Evolutionary conservation across 208 protist species (phyloP).

Genomic region (Acanthamoeba sp.): DNA sequence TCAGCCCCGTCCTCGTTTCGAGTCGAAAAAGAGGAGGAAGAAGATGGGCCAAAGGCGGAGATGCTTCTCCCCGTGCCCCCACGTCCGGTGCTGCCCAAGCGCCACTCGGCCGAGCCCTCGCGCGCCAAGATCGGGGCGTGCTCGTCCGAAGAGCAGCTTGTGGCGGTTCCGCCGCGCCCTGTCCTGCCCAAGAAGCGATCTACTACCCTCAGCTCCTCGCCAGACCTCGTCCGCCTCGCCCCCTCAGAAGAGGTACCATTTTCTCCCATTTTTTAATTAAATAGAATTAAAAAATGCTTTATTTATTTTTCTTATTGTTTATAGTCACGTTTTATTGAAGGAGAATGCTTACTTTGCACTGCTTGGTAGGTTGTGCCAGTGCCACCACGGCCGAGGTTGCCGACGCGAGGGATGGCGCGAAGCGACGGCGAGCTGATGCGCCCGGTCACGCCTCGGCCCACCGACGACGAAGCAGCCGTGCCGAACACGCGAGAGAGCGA

Average conservation of each 20-base stretch:
- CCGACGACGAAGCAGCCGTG: not conserved
- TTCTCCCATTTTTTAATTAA: not conserved
- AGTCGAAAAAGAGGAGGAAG: not conserved
- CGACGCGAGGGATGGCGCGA: not conserved
- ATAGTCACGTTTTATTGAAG: not conserved
- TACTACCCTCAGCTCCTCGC: not conserved
- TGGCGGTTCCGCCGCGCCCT: not conserved
- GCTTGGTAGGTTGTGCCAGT: not conserved
- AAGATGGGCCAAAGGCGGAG: not conserved
- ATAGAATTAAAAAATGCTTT: not conserved
- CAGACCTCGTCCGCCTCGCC: not conserved
- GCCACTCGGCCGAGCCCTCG: not conserved
- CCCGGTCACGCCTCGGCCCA: not conserved
- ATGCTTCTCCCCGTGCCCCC: not conserved
- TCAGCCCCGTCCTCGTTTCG: not conserved
- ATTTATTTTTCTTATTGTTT: not conserved
- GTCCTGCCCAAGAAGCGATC: constrained; percentile 38
- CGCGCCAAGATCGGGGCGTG: not conserved
- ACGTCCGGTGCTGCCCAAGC: not conserved
- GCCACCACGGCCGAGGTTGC: not conserved
- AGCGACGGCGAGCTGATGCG: not conserved
- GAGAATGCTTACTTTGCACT: not conserved
- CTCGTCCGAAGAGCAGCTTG: not conserved
- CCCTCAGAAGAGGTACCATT: not conserved
- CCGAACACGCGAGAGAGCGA: not conserved